Evolutionary conservation across 352 stramenopile species (phyloP).

Genomic region (Phytophthora macrochlamydospora): DNA sequence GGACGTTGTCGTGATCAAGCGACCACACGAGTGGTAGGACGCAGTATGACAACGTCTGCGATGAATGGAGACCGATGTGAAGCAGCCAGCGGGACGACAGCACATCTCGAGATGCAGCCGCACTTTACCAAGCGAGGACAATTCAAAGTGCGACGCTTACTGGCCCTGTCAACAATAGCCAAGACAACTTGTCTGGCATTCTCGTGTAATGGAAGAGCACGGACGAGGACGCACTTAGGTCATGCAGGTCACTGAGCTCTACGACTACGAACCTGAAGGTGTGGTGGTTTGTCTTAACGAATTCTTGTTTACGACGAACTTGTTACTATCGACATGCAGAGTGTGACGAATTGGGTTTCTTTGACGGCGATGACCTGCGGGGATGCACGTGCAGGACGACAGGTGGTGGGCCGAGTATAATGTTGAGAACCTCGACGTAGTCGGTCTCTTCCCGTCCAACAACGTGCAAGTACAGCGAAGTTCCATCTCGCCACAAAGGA

Average conservation of each 20-base stretch:
- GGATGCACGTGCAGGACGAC: slow-evolving; percentile 58
- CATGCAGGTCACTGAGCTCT: slow-evolving; percentile 63
- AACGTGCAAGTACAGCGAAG: slow-evolving; percentile 51
- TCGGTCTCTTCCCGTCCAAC: slow-evolving; percentile 71
- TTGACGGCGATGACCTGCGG: slow-evolving; percentile 47
- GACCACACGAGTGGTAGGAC: too few relatives aligned
- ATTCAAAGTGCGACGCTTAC: background rate
- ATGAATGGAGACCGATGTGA: background rate
- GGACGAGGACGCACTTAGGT: slow-evolving; percentile 28
- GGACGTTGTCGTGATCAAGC: too few relatives aligned
- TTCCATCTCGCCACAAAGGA: background rate
- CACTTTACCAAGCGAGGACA: background rate
- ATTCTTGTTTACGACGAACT: background rate
- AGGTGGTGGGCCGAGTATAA: slow-evolving; percentile 66
- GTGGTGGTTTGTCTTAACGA: slow-evolving; percentile 4
- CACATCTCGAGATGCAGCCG: background rate
- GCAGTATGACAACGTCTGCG: too few relatives aligned
- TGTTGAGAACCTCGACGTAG: slow-evolving; percentile 25
- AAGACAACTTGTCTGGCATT: background rate
- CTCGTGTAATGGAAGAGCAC: slow-evolving; percentile 8
- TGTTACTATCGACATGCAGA: slow-evolving; percentile 28
- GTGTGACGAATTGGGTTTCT: slow-evolving; percentile 57
- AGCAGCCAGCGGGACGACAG: background rate
- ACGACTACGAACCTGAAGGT: slow-evolving; percentile 73
- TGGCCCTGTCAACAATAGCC: background rate